phyloP scores from a whole-genome alignment of 257 asterid species.

The Dorcoceras hygrometricum region DNA sequence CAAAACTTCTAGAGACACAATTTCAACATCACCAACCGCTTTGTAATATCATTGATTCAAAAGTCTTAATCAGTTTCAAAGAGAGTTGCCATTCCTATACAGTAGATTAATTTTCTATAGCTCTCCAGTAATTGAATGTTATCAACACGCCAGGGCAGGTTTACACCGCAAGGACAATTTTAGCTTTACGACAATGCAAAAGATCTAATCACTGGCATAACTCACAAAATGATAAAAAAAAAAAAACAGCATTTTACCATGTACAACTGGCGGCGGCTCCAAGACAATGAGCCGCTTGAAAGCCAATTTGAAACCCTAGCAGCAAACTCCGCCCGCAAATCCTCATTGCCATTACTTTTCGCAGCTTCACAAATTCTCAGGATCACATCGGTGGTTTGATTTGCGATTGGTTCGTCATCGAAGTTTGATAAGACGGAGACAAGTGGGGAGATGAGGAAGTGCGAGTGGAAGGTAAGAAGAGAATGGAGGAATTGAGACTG shows the following conservation, averaged over 20 bases:
- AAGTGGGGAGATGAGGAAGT: constrained; percentile 84
- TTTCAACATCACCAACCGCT: not conserved
- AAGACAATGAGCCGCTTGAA: constrained; percentile 58
- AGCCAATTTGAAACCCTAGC: constrained; percentile 61
- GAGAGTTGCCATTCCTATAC: no score
- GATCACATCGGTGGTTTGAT: constrained; percentile 63
- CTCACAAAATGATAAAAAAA: not conserved
- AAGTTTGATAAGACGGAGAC: constrained; percentile 50
- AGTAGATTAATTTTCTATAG: no score
- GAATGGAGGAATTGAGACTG: constrained; percentile 66
- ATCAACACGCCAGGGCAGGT: no score
- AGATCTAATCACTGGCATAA: not conserved
- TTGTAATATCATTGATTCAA: not conserved
- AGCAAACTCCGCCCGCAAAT: constrained; percentile 61
- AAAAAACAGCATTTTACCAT: constrained; percentile 40
- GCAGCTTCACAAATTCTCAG: constrained; percentile 47
- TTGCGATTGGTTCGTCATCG: constrained; percentile 70
- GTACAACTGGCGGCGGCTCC: constrained; percentile 75
- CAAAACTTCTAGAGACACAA: not conserved
- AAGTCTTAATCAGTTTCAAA: not conserved
- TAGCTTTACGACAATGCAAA: no score
- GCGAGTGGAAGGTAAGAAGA: constrained; percentile 64
- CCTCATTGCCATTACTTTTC: constrained; percentile 28
- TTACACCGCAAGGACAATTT: no score
- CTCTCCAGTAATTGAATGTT: no score